A percentile compares a stretch with the other conserved stretches of the same genome.
Evolutionary conservation across 805 yeast species (phyloP).

Genomic region (Yarrowia sp.): DNA sequence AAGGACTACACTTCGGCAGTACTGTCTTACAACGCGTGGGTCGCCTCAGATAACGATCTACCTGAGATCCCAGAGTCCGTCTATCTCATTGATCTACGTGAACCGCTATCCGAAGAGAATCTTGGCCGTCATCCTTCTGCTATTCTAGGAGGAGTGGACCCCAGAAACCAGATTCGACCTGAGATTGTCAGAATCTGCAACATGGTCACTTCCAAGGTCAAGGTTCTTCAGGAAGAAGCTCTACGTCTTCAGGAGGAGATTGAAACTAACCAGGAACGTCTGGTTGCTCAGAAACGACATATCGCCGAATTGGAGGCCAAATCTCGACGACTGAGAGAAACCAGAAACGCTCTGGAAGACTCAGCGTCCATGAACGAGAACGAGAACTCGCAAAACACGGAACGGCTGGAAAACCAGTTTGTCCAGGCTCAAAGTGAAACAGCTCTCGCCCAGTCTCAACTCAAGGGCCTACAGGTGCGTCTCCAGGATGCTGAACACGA

Average conservation of each 20-base stretch:
- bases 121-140: slow-evolving; percentile 49
- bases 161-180: slow-evolving; percentile 41
- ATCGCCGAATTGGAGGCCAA: slow-evolving; percentile 15
- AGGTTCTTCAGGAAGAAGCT: slow-evolving; percentile 54
- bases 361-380: slow-evolving; percentile 16
- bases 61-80: slow-evolving; percentile 22
- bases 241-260: slow-evolving; percentile 57
- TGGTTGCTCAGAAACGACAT: slow-evolving; percentile 14
- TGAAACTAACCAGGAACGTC: slow-evolving; percentile 42
- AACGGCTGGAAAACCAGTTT: slow-evolving; percentile 15
- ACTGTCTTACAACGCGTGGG: slow-evolving; percentile 15
- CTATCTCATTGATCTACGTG: slow-evolving; percentile 46
- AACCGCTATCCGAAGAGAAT: slow-evolving; percentile 44
- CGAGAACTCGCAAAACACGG: slow-evolving; percentile 17
- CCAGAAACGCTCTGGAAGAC: slow-evolving; percentile 13
- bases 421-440: slow-evolving; percentile 18
- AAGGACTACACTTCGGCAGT: slow-evolving; percentile 54
- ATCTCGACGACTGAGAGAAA: slow-evolving; percentile 15
- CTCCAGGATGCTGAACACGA: slow-evolving; percentile 17
- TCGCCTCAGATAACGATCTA: slow-evolving; percentile 7
- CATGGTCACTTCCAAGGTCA: slow-evolving; percentile 47
- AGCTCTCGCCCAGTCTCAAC: slow-evolving; percentile 10
- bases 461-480: slow-evolving; percentile 15
- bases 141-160: slow-evolving; percentile 42
- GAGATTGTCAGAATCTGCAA: slow-evolving; percentile 48